Evolutionary conservation across 176 grass and related monocot species (phyloP), one percentile per base, ranked within the genome.

Genomic region (Cenchrus fungigraminus): DNA sequence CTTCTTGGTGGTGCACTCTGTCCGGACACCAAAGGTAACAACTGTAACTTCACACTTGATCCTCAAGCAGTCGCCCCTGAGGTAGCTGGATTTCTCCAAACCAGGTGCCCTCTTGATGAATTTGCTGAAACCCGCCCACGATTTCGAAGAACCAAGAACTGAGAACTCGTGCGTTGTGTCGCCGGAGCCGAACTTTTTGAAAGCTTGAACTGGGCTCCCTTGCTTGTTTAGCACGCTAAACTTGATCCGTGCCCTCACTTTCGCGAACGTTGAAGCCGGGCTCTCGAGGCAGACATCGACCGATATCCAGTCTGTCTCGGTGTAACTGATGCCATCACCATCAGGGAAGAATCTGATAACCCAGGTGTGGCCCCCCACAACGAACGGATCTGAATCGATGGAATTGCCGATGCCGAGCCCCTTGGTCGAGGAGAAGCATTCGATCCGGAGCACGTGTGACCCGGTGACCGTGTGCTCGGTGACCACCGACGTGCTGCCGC

Each of bases 401-500:
- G 3, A 9, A 0, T 42, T 9, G 0, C 54, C 64, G 13, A 8
- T 50, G 6, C 6, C 7, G 8, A 81, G 34, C n/a, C 3, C 12
- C 79, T 51, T 76, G 4, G 12, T 59, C 4, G 12, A 1, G 15
- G 61, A 68, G 85, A 76, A 82, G 12, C 79, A 70, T 0, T 68
- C 61, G 78, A 82, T 25, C 51, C 15, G 57, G 16, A 87, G 71
- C 2, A 68, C 71, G 9, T 87, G 61, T 8, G 31, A 57, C 11
- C 42, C 79, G 4, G 17, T 68, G 1, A 12, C 44, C 28, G 1
- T 8, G 4, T 29, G 0, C 9, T 25, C 61, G 3, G 22, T 5
- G 22, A 63, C 10, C 0, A 25, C 22, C n/a, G 61, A 63, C 1
- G 22, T 4, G 61, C 61, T 29, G 25, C 10, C 0, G 61, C 25